Evolutionary conservation across 345 rosid genomes (phyloP), one percentile per base, ranked within the genome.

Genomic region (Sonneratia caseolaris): DNA sequence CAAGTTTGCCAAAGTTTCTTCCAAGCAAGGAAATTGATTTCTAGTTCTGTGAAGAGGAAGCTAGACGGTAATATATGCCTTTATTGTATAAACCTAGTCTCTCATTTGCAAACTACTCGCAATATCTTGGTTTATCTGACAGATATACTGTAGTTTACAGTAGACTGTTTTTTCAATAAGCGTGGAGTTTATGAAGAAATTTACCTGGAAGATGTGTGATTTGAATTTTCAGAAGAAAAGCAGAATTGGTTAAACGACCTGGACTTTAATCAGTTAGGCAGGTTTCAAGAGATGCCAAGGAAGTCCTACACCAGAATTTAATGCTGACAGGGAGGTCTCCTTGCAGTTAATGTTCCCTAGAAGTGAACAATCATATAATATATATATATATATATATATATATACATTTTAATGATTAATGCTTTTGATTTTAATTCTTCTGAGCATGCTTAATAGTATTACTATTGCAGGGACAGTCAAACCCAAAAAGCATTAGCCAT

Each of bases 11-110:
- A 35, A 89, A 86, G 71, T 86, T 85, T 77, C 87, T 86, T 2
- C 97, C 97, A 42, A 88, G 92, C 83, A 91, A 89, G 80, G 96
- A 91, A 77, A 82, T 89, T 3, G 96, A 89, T 74, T 85, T 86
- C 76, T 89, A 84, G 70, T 73, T 78, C 66, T 87, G 89, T 5
- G 68, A 80, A 3, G 84, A 77, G 73, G 93, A 86, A 83, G 85
- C 82, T 68, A 85, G 80, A 86, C 84, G 81, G 97, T 91, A 82
- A 37, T 72, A 36, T 27, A 42, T 37, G 32, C 42, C 67, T 40
- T 9, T 14, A 49, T 37, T 32, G 21, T 22, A 21, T 43, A 42
- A 42, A 38, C 18, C 27, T 48, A 3, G 49, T 64, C 0, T 61
- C 59, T 32, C n/a, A 16, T 38, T 7, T 66, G 71, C 40, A 70